Evolutionary conservation across 148 eudicot species (phyloP).

Genomic region (Fallopia convolvulus): DNA sequence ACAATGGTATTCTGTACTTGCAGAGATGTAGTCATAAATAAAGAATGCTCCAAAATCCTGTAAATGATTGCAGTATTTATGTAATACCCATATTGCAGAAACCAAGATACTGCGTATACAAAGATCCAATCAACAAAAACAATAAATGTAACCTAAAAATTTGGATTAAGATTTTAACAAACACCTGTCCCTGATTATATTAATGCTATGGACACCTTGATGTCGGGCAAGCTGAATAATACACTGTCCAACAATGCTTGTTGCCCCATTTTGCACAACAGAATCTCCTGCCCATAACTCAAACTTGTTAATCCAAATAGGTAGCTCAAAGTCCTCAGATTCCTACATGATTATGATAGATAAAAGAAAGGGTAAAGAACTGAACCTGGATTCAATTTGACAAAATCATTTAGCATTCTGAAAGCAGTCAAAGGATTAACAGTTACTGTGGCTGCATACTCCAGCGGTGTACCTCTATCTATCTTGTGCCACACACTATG

Average conservation of each 20-base stretch:
- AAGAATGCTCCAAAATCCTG: neutral
- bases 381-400: conserved; percentile 58
- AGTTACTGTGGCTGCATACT: conserved; percentile 84
- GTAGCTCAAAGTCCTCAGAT: neutral
- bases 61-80: neutral
- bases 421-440: conserved; percentile 88
- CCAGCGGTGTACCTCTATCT: conserved; percentile 51
- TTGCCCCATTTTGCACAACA: conserved; percentile 94
- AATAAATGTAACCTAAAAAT: neutral
- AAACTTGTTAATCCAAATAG: neutral
- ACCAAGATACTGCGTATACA: neutral
- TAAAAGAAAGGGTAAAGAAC: neutral
- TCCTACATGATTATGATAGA: neutral
- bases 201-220: conserved; percentile 68
- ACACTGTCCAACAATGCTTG: conserved; percentile 97
- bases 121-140: neutral
- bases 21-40: neutral
- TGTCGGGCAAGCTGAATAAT: conserved; percentile 75
- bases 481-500: conserved; percentile 81
- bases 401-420: conserved; percentile 75
- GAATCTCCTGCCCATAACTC: conserved; percentile 50
- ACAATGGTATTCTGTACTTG: neutral
- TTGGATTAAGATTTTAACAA: conserved; percentile 7
- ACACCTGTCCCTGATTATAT: conserved; percentile 88
- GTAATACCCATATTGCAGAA: neutral